Base-by-base conservation (phyloP, 352 stramenopile species). In the Pythium dissotocum region DNA sequence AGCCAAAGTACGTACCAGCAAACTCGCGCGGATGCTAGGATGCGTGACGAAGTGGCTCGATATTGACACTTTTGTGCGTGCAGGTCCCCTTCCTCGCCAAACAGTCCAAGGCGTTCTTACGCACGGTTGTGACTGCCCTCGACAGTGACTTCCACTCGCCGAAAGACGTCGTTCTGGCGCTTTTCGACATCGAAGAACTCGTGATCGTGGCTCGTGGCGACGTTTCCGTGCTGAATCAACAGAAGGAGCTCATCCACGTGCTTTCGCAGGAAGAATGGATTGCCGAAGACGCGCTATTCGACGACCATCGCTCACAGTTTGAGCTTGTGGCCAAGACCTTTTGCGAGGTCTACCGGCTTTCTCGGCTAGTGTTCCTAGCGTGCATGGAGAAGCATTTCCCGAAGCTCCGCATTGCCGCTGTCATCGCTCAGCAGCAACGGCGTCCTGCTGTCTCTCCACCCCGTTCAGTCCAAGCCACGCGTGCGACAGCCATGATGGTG, bases 381-480 rank as follows among this genome's bases (percentile, higher is more conserved):
- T 80, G 77, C 12, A 58, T 86, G 51, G 67, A 72, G 8, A 88
- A 86, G 44, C 81, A 89, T 26, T 89, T 89, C 48, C 76, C 76
- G 10, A 78, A 78, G 36, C 18, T 86, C 28, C 72, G 77, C 32
- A 82, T 83, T 42, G 77, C 74, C 16, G 77, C 78, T 5, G 58
- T 87, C 18, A 13, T 87, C 16, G 24, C 78, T 2, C 65, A 66
- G 42, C 57, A 66, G 30, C 60, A 66, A 21, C 38, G 65, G n/a
- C 53, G 49, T 3, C 4, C 40, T 2, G 58, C 58, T 0, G 55
- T 71, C 35, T 46, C 49, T 9, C 58, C 51, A 21, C 51, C 65
- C 6, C 46, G 46, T 14, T 6, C 46, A 10, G 46, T 24, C 13
- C n/a, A 30, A 53, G 46, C 46, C 30, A 9, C n/a, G 10, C 46